Evolutionary conservation across 257 asterid species (phyloP).

Genomic region (Solanum neorickii): DNA sequence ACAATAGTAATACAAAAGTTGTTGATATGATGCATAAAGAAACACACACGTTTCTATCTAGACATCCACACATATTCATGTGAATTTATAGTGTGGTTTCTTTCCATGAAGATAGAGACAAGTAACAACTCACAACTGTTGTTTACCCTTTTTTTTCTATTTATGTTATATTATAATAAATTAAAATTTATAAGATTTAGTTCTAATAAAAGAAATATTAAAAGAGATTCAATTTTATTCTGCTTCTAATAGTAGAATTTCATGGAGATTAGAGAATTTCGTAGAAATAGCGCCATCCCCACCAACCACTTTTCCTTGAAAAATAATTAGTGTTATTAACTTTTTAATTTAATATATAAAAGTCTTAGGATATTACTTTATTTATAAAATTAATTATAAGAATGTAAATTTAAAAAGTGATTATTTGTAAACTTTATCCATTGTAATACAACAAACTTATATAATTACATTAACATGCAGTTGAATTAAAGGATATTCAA

Average conservation of each 20-base stretch:
- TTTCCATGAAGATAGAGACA: neutral
- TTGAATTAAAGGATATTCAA: neutral
- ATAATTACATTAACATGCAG: neutral
- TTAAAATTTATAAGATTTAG: neutral
- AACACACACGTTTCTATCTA: neutral
- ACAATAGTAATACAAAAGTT: neutral
- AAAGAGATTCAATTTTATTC: neutral
- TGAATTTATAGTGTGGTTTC: neutral
- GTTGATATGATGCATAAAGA: neutral
- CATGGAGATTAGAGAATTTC: neutral
- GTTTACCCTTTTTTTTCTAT: neutral
- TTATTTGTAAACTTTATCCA: neutral
- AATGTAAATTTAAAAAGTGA: neutral
- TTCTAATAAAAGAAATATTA: neutral
- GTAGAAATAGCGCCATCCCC: neutral
- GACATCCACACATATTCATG: neutral
- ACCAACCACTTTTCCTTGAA: neutral
- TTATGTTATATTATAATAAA: neutral
- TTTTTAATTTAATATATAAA: neutral
- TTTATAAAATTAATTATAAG: neutral
- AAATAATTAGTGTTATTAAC: neutral
- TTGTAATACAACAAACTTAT: neutral
- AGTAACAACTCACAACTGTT: neutral
- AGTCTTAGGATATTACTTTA: neutral
- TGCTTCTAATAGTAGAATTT: neutral